Conservation (phyloP, 306 rosid species). For the Corylus americana region DNA sequence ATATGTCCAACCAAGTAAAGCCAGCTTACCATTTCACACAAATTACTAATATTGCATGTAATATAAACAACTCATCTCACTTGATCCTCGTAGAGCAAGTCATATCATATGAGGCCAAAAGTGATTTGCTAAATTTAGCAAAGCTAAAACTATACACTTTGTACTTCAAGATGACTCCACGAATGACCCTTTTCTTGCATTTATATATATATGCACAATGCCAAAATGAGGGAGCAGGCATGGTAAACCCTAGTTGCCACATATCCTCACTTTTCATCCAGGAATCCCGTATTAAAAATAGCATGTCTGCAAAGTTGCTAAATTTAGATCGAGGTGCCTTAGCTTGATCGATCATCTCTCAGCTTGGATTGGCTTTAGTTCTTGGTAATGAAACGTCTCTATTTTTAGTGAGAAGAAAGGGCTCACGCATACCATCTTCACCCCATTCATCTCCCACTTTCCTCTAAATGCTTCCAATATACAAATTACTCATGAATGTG, state of each 20-base stretch:
- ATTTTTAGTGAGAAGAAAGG: background rate
- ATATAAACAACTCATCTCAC: too few species aligned
- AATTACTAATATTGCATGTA: too few species aligned
- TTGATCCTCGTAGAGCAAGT: background rate
- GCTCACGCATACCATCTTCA: conserved; percentile 31
- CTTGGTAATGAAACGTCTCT: background rate
- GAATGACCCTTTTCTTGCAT: background rate
- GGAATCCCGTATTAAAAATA: background rate
- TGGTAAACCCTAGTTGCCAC: background rate
- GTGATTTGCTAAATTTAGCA: background rate
- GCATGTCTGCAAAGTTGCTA: background rate
- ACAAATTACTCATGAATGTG: background rate
- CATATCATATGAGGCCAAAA: background rate
- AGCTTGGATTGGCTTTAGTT: conserved; percentile 4
- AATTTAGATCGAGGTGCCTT: conserved; percentile 8
- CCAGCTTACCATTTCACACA: too few species aligned
- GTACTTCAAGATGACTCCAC: background rate
- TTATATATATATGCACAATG: background rate
- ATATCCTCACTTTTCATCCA: background rate
- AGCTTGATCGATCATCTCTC: background rate
- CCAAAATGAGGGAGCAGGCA: background rate
- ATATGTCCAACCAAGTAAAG: too few species aligned
- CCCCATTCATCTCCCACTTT: conserved; percentile 31
- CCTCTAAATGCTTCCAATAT: conserved; percentile 18
- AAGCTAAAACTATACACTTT: background rate